Conservation (phyloP, 2,329 filamentous ascomycete genomes). For the Penicillium sp. region DNA sequence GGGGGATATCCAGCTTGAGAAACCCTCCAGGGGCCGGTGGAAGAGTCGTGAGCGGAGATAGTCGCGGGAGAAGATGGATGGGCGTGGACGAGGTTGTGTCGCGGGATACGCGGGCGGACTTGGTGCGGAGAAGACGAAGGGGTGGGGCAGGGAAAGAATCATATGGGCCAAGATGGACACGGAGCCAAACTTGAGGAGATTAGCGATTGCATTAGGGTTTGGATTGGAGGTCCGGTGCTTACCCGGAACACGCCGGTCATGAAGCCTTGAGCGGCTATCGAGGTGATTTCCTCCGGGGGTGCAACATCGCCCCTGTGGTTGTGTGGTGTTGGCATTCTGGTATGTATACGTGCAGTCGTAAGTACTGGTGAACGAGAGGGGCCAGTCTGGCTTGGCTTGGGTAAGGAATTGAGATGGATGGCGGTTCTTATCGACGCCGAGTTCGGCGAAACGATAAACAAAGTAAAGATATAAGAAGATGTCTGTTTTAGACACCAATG, state of each 20-base stretch:
- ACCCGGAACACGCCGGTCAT: conserved; percentile 46
- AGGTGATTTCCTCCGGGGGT: conserved; percentile 44
- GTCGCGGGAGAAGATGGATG: conserved; percentile 32
- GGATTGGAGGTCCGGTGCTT: conserved; percentile 19
- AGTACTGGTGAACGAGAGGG: background rate
- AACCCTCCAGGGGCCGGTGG: conserved; percentile 47
- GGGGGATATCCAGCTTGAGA: conserved; percentile 50
- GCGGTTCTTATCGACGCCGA: conserved; percentile 8
- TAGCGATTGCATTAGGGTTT: conserved; percentile 1
- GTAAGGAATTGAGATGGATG: background rate
- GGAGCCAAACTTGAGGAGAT: conserved; percentile 41
- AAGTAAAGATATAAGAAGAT: background rate
- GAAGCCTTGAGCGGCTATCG: conserved; percentile 45
- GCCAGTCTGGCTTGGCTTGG: background rate
- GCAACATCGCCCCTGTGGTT: conserved; percentile 41
- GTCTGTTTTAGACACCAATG: background rate
- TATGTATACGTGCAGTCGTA: background rate
- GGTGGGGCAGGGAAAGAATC: conserved; percentile 45
- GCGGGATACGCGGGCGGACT: conserved; percentile 27
- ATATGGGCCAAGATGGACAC: conserved; percentile 49
- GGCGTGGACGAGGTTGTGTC: conserved; percentile 21
- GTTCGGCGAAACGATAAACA: conserved; percentile 4
- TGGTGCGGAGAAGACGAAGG: conserved; percentile 41
- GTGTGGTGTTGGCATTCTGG: conserved; percentile 45
- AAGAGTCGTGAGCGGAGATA: conserved; percentile 35